Evolutionary conservation across 768 basidiomycete species (phyloP).

Genomic region (Boletus huronensis): DNA sequence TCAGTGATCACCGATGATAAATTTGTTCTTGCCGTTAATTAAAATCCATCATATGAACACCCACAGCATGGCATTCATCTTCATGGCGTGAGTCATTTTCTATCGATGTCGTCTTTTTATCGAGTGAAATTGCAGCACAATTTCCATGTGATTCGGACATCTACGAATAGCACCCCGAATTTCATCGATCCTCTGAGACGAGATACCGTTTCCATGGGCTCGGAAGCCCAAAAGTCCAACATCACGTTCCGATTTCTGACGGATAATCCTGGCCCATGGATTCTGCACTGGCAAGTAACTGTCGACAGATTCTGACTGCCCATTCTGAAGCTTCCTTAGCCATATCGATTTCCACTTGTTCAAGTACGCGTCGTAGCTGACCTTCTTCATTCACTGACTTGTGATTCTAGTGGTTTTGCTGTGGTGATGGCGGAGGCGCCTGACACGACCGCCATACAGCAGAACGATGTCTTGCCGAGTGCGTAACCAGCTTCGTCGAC

Average conservation of each 20-base stretch:
- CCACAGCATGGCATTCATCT: conserved; percentile 40
- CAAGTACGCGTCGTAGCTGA: conserved; percentile 11
- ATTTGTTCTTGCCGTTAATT: not conserved
- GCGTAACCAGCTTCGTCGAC: not conserved
- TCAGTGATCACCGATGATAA: conserved; percentile 14
- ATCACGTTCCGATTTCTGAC: conserved; percentile 58
- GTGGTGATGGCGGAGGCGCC: conserved; percentile 30
- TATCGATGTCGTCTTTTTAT: not conserved
- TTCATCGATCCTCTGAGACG: conserved; percentile 37
- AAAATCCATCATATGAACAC: not conserved
- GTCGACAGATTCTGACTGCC: not conserved
- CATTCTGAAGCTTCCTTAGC: conserved; percentile 13
- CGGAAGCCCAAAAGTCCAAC: conserved; percentile 35
- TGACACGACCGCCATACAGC: conserved; percentile 14
- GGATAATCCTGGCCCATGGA: conserved; percentile 66
- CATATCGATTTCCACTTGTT: conserved; percentile 33
- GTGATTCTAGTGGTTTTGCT: conserved; percentile 27
- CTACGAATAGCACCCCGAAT: conserved; percentile 32
- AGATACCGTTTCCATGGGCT: conserved; percentile 35
- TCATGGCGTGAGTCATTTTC: conserved; percentile 33
- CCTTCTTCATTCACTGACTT: conserved; percentile 3
- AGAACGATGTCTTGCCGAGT: conserved; percentile 20
- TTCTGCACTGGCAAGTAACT: conserved; percentile 38
- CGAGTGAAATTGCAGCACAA: conserved; percentile 28
- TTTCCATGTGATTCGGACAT: conserved; percentile 37